Base-by-base conservation (phyloP, 208 protist species). In the Herpetomonas samuelpessoai region DNA sequence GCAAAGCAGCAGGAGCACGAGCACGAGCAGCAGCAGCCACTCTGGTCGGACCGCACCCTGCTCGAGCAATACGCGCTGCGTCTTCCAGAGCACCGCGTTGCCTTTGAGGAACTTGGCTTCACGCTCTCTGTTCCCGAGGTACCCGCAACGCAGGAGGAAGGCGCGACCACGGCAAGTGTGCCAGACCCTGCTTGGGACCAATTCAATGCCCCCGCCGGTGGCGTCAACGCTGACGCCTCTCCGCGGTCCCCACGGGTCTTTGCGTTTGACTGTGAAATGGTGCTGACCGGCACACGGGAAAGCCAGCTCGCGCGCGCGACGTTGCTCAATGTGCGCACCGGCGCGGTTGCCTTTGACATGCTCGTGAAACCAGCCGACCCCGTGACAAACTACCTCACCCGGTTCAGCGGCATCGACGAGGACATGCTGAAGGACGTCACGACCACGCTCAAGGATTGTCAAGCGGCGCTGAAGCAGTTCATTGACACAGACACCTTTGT, bases 261-360 rank as follows among this genome's bases (percentile, higher is more conserved):
- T 29, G 81, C 88, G 1, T 57, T 98, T 6, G 93, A 97, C 59
- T 97, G 93, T 58, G 95, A 97, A 68, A 97, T 98, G 93, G 91
- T 95, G 51, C 62, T 88, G 25, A 79, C 64, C 21, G 50, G 50
- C 29, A 24, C 74, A 60, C 38, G 63, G 22, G 75, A 76, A 35
- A 85, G 77, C 62, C 83, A 85, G 31, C 68, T 98, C 4, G 91
- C 93, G 0, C 85, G 95, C 0, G 69, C 85, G 10, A 94, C 88
- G 12, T 58, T 98, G 12, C 61, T 97, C 14, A 79, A 96, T 41
- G 86, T 91, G 25, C 58, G 39, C 28, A 72, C 57, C 9, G 70
- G 71, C 30, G 62, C 18, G 0, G 74, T 96, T 10, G 68, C 96
- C 21, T 73, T 95, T n/a, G 95, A 98, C 65, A 48, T 74, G 26